phyloP scores from a whole-genome alignment of 805 yeast species.

The Pichia nanzhaoensis region DNA sequence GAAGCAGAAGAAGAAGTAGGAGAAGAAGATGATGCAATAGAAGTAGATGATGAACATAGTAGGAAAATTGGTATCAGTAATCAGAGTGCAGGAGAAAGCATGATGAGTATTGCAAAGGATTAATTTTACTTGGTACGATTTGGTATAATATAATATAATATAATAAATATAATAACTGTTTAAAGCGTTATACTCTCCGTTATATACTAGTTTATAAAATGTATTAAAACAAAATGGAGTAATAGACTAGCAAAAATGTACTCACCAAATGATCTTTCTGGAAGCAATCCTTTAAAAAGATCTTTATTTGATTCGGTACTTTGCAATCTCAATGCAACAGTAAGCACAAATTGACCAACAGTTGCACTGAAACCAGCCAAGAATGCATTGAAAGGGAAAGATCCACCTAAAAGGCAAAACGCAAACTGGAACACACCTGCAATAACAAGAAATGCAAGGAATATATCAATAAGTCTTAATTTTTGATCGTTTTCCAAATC shows the following conservation, averaged over 20 bases:
- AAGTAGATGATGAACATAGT: slow-evolving; percentile 3
- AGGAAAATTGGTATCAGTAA: slow-evolving; percentile 12
- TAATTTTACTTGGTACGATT: neutral
- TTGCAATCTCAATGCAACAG: slow-evolving; percentile 78
- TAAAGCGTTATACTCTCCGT: slow-evolving; percentile 6
- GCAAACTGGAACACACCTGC: slow-evolving; percentile 74
- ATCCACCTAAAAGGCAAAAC: slow-evolving; percentile 73
- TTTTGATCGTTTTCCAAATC: slow-evolving; percentile 32
- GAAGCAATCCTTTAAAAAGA: slow-evolving; percentile 22
- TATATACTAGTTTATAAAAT: slow-evolving; percentile 67
- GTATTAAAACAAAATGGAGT: slow-evolving; percentile 81
- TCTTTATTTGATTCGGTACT: slow-evolving; percentile 27
- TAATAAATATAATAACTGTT: too few relatives aligned
- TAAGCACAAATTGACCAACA: slow-evolving; percentile 92
- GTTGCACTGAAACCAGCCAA: slow-evolving; percentile 87
- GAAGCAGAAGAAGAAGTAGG: slow-evolving; percentile 12
- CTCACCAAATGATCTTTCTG: slow-evolving; percentile 74
- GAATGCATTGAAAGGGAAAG: slow-evolving; percentile 95
- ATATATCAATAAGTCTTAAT: slow-evolving; percentile 66
- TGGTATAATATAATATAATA: too few relatives aligned
- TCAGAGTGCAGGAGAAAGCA: slow-evolving; percentile 28
- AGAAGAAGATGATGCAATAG: slow-evolving; percentile 7
- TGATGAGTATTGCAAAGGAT: slow-evolving; percentile 27
- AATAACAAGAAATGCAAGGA: slow-evolving; percentile 64
- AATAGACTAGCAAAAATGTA: slow-evolving; percentile 80